Percentiles rank a stretch among this genome's conserved stretches.
Evolutionary conservation across 306 rosid genomes (phyloP).

Genomic region (Rosa lucieae): DNA sequence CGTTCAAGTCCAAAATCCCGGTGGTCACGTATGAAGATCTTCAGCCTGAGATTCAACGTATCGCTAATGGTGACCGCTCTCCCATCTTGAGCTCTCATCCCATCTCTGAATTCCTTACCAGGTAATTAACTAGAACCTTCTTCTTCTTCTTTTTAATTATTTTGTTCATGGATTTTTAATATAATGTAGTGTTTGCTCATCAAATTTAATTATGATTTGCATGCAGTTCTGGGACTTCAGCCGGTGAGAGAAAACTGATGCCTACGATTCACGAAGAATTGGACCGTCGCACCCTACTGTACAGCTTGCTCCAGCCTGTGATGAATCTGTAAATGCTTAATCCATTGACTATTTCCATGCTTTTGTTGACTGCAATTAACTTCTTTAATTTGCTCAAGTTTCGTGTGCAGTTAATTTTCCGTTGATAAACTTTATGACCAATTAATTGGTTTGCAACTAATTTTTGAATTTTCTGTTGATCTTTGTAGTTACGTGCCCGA

Average conservation of each 20-base stretch:
- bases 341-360: not conserved
- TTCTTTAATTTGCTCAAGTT: not conserved
- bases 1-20: constrained; percentile 72
- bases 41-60: constrained; percentile 72
- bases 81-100: constrained; percentile 65
- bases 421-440: not conserved
- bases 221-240: constrained; percentile 93
- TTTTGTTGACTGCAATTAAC: not conserved
- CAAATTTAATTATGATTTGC: not conserved
- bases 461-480: not conserved
- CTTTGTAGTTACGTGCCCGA: constrained; percentile 57
- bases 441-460: not conserved
- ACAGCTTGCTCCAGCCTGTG: constrained; percentile 86
- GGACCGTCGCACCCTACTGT: constrained; percentile 76
- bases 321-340: constrained; percentile 58
- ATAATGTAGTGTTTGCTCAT: not conserved
- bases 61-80: constrained; percentile 85
- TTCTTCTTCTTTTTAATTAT: too few relatives aligned
- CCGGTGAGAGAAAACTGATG: constrained; percentile 87
- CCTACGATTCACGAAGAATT: constrained; percentile 75
- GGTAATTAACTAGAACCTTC: constrained; percentile 29
- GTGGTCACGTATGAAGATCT: constrained; percentile 79
- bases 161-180: not conserved
- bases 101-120: constrained; percentile 89
- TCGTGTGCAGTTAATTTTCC: not conserved